Base-by-base conservation (phyloP, 352 stramenopile species). In the Phytopythium helicoides region DNA sequence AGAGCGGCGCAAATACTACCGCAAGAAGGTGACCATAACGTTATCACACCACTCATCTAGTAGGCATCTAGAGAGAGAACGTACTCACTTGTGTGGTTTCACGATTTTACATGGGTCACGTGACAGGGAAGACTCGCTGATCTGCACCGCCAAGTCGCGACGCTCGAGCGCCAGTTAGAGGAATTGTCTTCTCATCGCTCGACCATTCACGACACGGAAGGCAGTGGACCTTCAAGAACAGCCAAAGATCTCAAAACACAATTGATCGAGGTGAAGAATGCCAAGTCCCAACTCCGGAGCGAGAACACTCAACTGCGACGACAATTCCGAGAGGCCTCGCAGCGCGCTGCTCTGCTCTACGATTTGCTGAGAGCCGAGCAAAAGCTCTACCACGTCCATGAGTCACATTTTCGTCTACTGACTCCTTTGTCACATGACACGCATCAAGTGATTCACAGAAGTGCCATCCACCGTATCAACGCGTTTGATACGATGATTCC, bases 1-100 rank as follows among this genome's bases (percentile, higher is more conserved):
- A 36, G 64, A 68, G 28, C 55, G 64, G 1, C 59, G 59, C 12
- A 52, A 65, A 42, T 72, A 72, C 55, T 65, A 68, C 52, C 58
- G 59, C 47, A 68, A 72, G 47, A 49, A 49, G 42, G 42, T 33
- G n/a, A n/a, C n/a, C n/a, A n/a, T n/a, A n/a, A n/a, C n/a, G n/a
- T n/a, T n/a, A n/a, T n/a, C n/a, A n/a, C n/a, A n/a, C n/a, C n/a
- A n/a, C n/a, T n/a, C n/a, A n/a, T n/a, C n/a, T n/a, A n/a, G n/a
- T n/a, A n/a, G n/a, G n/a, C n/a, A n/a, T n/a, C n/a, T n/a, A n/a
- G n/a, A n/a, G n/a, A n/a, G n/a, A n/a, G n/a, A n/a, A n/a, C n/a
- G n/a, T n/a, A n/a, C n/a, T n/a, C n/a, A n/a, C n/a, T n/a, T n/a
- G n/a, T n/a, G n/a, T n/a, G n/a, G n/a, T n/a, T n/a, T n/a, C n/a